Conservation (phyloP, 495 filamentous ascomycete species). For the Glarea lozoyensis region DNA sequence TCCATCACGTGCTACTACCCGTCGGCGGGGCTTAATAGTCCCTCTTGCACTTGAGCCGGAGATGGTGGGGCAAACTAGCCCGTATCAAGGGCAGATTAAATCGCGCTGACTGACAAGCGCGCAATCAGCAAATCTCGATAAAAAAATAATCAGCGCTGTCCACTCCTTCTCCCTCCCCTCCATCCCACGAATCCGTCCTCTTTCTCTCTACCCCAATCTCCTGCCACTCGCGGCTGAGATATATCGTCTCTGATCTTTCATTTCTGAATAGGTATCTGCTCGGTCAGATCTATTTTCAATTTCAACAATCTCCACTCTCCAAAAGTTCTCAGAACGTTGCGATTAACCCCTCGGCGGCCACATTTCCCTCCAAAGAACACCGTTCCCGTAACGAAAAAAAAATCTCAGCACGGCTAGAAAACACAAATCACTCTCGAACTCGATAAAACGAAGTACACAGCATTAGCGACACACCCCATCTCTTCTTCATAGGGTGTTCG, state of each 20-base stretch:
- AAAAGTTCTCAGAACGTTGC: slow-evolving; percentile 3
- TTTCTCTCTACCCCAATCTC: slow-evolving; percentile 6
- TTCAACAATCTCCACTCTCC: slow-evolving; percentile 19
- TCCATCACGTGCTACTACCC: too few species aligned
- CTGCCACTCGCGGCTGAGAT: slow-evolving; percentile 23
- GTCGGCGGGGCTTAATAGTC: too few species aligned
- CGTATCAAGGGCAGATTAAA: too few species aligned
- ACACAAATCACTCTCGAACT: neutral
- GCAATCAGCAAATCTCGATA: slow-evolving; percentile 4
- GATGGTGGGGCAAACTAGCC: too few species aligned
- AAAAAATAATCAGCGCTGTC: slow-evolving; percentile 9
- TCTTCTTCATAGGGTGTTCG: slow-evolving; percentile 11
- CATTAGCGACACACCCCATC: slow-evolving; percentile 8
- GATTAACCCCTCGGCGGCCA: slow-evolving; percentile 14
- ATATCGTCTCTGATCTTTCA: slow-evolving; percentile 6
- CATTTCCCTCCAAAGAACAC: too few species aligned
- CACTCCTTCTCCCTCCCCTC: slow-evolving; percentile 8
- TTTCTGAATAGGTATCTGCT: slow-evolving; percentile 9
- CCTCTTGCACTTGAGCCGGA: too few species aligned
- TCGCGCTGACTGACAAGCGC: too few species aligned
- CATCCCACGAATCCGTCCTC: neutral
- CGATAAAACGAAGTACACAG: neutral
- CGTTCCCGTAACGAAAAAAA: slow-evolving; percentile 15
- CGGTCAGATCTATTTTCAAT: slow-evolving; percentile 17
- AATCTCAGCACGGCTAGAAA: slow-evolving; percentile 12